Conservation (phyloP, 495 filamentous ascomycete species). For the Aspergillus panamensis region DNA sequence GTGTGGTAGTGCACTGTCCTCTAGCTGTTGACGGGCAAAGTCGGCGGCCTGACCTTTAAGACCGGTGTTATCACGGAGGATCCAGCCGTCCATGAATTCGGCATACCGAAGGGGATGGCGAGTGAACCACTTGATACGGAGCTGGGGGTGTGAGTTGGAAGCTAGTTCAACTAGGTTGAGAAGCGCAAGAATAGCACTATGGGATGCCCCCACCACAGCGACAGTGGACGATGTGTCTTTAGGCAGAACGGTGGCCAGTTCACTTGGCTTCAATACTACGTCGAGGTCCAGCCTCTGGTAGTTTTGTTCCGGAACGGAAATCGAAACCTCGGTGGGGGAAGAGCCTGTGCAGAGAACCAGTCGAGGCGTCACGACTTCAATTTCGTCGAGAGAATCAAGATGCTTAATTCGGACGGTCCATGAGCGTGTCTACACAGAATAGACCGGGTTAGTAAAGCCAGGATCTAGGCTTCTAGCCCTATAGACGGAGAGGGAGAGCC, state of each 20-base stretch:
- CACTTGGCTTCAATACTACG: constrained; percentile 51
- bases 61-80: constrained; percentile 60
- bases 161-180: constrained; percentile 56
- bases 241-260: constrained; percentile 44
- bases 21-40: constrained; percentile 55
- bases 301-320: constrained; percentile 31
- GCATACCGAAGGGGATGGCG: constrained; percentile 58
- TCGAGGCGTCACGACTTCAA: constrained; percentile 36
- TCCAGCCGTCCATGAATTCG: constrained; percentile 59
- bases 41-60: constrained; percentile 57
- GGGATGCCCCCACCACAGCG: constrained; percentile 57
- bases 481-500: not conserved
- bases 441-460: not conserved
- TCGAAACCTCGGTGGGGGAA: constrained; percentile 43
- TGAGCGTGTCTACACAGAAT: constrained; percentile 24
- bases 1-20: constrained; percentile 43
- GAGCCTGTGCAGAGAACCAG: constrained; percentile 60
- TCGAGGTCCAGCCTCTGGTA: constrained; percentile 51
- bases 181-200: constrained; percentile 59
- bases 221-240: constrained; percentile 35
- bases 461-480: not conserved
- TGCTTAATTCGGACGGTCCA: constrained; percentile 46
- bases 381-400: constrained; percentile 26
- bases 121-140: constrained; percentile 60
- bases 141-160: constrained; percentile 42